Base-by-base conservation (phyloP, 257 asterid species). In the Ilex aquifolium region DNA sequence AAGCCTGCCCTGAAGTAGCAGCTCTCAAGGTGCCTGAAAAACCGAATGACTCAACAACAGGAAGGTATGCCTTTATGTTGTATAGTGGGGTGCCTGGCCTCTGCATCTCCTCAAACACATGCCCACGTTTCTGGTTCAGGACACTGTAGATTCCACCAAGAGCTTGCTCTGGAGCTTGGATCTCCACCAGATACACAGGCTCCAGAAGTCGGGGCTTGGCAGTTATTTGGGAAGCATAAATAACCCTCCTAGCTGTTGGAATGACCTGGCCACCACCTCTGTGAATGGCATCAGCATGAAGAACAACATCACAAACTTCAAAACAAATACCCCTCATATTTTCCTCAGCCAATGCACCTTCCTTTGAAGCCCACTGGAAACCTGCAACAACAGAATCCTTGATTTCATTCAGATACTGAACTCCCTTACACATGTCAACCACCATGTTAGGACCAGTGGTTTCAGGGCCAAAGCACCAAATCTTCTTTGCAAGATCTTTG, bases 351-450 rank as follows among this genome's bases (percentile, higher is more conserved):
- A 78, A 32, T 1, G 83, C 76, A 0, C 80, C 80, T 61, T 78
- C 83, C 83, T 78, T 78, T 0, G 83, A 78, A 14, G 83, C 83
- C 83, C 83, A 78, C 44, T 78, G 82, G 70, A 77, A 77, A 63
- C 83, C 83, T 7, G 85, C 80, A 1, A 80, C 85, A 3, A 80
- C 83, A 0, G 82, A 76, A 50, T 80, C 82, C 78, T 80, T 80
- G 32, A 76, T 80, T 76, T 76, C 85, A 27, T 80, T 80, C 59
- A 80, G 64, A 67, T 80, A 80, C 56, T 80, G 86, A 21, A 80
- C 86, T 69, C 83, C 85, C 80, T 80, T 80, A 62, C 85, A 80
- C 85, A 80, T 77, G 62, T 80, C 85, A 10, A 80, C 86, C 3
- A 81, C 87, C 87, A 81, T 81, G 56, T 81, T 81, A 1, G 83